Evolutionary conservation across 345 rosid species (phyloP).

Genomic region (Eucalyptus marginata): DNA sequence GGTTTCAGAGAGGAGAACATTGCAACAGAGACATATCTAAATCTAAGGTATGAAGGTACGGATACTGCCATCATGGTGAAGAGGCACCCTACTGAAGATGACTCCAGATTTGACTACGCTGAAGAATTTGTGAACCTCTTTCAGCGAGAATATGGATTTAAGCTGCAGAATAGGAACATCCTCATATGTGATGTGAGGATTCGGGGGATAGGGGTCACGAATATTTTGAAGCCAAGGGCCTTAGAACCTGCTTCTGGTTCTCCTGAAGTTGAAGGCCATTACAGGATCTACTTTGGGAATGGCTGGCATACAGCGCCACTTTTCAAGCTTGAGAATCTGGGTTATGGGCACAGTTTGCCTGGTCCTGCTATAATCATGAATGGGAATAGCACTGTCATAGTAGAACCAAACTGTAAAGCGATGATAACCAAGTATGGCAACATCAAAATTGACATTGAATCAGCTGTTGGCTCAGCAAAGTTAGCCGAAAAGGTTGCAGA

Average conservation of each 20-base stretch:
- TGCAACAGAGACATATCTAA: conserved; percentile 62
- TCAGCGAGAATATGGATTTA: conserved; percentile 88
- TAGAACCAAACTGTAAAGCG: conserved; percentile 84
- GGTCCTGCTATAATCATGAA: conserved; percentile 97
- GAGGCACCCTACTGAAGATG: conserved; percentile 27
- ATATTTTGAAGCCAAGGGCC: conserved; percentile 66
- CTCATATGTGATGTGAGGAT: conserved; percentile 85
- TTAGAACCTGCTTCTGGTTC: conserved; percentile 28
- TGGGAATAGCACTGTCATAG: conserved; percentile 90
- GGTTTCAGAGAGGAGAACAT: conserved; percentile 65
- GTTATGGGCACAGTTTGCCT: conserved; percentile 48
- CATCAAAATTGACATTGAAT: conserved; percentile 64
- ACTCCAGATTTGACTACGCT: conserved; percentile 44
- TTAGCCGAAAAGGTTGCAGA: conserved; percentile 70
- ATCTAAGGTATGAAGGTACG: conserved; percentile 92
- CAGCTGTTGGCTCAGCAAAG: conserved; percentile 18
- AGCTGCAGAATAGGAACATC: conserved; percentile 66
- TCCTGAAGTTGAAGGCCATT: conserved; percentile 50
- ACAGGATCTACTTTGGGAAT: conserved; percentile 59
- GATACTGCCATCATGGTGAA: conserved; percentile 97
- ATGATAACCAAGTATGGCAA: conserved; percentile 78
- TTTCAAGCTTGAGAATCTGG: conserved; percentile 71
- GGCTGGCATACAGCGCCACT: conserved; percentile 73
- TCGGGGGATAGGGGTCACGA: conserved; percentile 85
- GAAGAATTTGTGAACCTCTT: conserved; percentile 71